A percentile compares a stretch with the other conserved stretches of the same genome.
These are phyloP conservation scores for Chaetomium globosum DNA, from an alignment of 2,329 filamentous ascomycete species.

Conservation along the genomic window DNA sequence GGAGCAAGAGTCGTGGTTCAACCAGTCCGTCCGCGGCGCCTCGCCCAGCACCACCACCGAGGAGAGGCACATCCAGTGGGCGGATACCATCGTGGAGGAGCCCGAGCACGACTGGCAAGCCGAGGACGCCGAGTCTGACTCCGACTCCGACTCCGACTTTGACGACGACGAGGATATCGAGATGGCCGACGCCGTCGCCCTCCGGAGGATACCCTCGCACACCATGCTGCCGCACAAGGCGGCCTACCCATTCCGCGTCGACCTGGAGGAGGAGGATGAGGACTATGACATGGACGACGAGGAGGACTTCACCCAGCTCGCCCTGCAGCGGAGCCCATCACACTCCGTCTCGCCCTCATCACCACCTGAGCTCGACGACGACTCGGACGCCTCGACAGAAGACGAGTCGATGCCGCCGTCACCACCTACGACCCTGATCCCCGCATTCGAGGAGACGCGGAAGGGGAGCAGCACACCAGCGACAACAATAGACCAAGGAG, in stretches of 20 bases:
- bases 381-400: constrained; percentile 71
- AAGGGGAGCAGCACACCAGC: constrained; percentile 45
- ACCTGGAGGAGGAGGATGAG: constrained; percentile 2
- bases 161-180: constrained; percentile 63
- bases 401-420: constrained; percentile 75
- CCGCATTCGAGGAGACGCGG: constrained; percentile 64
- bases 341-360: constrained; percentile 67
- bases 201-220: constrained; percentile 52
- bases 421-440: constrained; percentile 60
- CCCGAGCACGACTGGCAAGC: constrained; percentile 70
- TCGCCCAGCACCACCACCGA: constrained; percentile 53
- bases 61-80: constrained; percentile 83
- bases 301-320: constrained; percentile 66
- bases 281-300: constrained; percentile 50
- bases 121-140: constrained; percentile 62
- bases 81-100: constrained; percentile 74
- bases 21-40: constrained; percentile 84
- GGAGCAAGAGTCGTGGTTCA: constrained; percentile 97
- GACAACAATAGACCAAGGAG: constrained; percentile 42
- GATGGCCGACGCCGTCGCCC: constrained; percentile 53
- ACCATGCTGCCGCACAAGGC: constrained; percentile 33
- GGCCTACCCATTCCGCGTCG: constrained; percentile 42
- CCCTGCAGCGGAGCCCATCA: constrained; percentile 69
- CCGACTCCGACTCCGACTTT: constrained; percentile 48
- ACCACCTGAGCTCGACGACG: constrained; percentile 70